Base-by-base conservation (phyloP, 2,329 filamentous ascomycete species). In the Zasmidium citrigriseum region DNA sequence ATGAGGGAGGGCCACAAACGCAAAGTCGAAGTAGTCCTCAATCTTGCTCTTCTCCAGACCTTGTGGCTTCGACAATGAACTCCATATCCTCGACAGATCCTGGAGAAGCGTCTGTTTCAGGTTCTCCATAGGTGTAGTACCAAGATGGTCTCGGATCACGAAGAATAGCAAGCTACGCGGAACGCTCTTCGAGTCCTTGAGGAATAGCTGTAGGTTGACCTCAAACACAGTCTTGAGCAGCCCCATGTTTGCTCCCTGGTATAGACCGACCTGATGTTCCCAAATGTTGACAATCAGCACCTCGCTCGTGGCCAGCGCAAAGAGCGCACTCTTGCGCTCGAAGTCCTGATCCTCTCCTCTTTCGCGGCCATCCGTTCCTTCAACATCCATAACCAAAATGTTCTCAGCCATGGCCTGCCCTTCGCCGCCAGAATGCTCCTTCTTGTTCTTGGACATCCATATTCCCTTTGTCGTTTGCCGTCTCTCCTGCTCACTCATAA, bases 231-330 rank as follows among this genome's bases (percentile, higher is more conserved):
- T 99, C 83, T 99, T 99, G 70, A 99, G 81, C 69, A 99, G 78
- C 9, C 95, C 95, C 95, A 99, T 99, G 76, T 99, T 99, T 68
- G 95, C 95, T 57, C 95, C 95, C 78, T 99, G 93, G 74, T 99
- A 99, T 75, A 99, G 77, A 49, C 95, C 95, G 62, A 99, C 95
- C 77, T 99, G 95, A 76, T 97, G 93, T 77, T 99, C 95, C 95
- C 95, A 99, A 66, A 99, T 96, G 74, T 99, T 99, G 76, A 99
- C 89, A 72, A 99, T 96, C 68, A 99, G 83, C 53, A 99, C 93
- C 79, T 99, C 95, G 74, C 93, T 98, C 18, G 95, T 99, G 51
- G 95, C 95, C 70, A 99, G 84, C 52, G 95, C 95, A 77, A 99
- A 99, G 20, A 99, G 84, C 22, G 95, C 95, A 75, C 93, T 97